Evolutionary conservation across 2,329 filamentous ascomycete genomes (phyloP).

Genomic region (Diplodia scrobiculata): DNA sequence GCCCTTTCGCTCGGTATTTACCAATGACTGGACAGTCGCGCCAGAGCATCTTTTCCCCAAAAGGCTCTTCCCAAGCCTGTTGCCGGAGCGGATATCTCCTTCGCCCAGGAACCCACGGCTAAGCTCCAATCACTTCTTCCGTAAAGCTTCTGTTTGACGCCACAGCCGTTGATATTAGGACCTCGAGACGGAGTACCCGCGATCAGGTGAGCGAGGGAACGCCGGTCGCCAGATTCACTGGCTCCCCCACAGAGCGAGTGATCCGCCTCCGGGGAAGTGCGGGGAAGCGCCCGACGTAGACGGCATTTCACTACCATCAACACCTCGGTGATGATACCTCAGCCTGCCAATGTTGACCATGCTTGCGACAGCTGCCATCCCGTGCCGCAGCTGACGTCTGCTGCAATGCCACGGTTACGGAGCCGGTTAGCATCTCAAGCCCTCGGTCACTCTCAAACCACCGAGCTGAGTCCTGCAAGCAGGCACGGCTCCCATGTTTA

Average conservation of each 20-base stretch:
- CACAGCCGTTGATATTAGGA: too few species aligned
- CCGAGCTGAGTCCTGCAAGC: slow-evolving; percentile 1
- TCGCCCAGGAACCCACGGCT: not conserved
- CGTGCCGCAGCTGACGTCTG: not conserved
- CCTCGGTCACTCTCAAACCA: slow-evolving; percentile 9
- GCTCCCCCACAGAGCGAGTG: slow-evolving; percentile 1
- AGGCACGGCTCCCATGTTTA: not conserved
- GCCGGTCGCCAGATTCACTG: slow-evolving; percentile 1
- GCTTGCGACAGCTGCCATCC: too few species aligned
- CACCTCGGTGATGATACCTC: not conserved
- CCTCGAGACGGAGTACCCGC: slow-evolving; percentile 3
- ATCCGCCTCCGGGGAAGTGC: slow-evolving; percentile 11
- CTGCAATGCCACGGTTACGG: not conserved
- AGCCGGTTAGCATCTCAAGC: not conserved
- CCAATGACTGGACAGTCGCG: not conserved
- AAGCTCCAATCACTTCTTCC: not conserved
- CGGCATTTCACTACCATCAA: not conserved
- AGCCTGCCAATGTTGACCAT: not conserved
- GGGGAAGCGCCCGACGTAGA: slow-evolving; percentile 2
- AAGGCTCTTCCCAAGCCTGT: not conserved
- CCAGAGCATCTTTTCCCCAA: not conserved
- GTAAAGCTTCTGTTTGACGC: not conserved
- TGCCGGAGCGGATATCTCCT: not conserved
- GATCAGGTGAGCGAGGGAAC: not conserved
- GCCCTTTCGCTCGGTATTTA: not conserved